Conservation (phyloP, 768 basidiomycete species). For the Suillus spraguei region DNA sequence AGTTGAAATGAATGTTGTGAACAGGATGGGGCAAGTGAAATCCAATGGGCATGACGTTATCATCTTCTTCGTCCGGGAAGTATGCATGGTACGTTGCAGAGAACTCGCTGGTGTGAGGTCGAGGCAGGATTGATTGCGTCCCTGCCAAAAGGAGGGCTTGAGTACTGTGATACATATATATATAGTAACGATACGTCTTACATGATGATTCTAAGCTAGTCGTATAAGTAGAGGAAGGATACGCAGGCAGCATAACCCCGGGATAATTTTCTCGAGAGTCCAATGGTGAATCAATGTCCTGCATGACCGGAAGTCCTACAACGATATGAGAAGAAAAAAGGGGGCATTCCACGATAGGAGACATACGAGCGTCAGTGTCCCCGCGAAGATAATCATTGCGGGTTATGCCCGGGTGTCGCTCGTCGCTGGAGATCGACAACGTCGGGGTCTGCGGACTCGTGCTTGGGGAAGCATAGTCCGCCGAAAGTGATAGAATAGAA, state of each 20-base stretch:
- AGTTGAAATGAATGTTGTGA: slow-evolving; percentile 14
- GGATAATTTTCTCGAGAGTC: slow-evolving; percentile 28
- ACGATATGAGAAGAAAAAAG: slow-evolving; percentile 4
- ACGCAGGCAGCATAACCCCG: slow-evolving; percentile 32
- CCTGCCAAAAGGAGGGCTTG: slow-evolving; percentile 61
- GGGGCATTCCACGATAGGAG: not conserved
- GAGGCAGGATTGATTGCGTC: too few relatives aligned
- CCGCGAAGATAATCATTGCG: slow-evolving; percentile 18
- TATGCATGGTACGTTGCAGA: slow-evolving; percentile 20
- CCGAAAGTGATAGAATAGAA: slow-evolving; percentile 52
- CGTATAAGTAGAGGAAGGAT: slow-evolving; percentile 37
- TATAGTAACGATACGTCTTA: slow-evolving; percentile 76
- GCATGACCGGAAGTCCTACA: slow-evolving; percentile 32
- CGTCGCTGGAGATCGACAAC: slow-evolving; percentile 43
- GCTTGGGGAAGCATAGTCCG: slow-evolving; percentile 42
- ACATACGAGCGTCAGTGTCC: slow-evolving; percentile 31
- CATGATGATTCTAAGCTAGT: slow-evolving; percentile 63
- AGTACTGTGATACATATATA: slow-evolving; percentile 66
- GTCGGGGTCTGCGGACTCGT: slow-evolving; percentile 48
- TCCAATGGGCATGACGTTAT: slow-evolving; percentile 29
- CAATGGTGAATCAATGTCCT: slow-evolving; percentile 33
- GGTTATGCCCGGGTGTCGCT: slow-evolving; percentile 36
- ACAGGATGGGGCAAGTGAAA: slow-evolving; percentile 15
- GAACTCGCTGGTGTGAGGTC: slow-evolving; percentile 32
- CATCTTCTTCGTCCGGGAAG: slow-evolving; percentile 17